Base-by-base conservation (phyloP, 768 basidiomycete species). In the Rhizopogon roseolus region DNA sequence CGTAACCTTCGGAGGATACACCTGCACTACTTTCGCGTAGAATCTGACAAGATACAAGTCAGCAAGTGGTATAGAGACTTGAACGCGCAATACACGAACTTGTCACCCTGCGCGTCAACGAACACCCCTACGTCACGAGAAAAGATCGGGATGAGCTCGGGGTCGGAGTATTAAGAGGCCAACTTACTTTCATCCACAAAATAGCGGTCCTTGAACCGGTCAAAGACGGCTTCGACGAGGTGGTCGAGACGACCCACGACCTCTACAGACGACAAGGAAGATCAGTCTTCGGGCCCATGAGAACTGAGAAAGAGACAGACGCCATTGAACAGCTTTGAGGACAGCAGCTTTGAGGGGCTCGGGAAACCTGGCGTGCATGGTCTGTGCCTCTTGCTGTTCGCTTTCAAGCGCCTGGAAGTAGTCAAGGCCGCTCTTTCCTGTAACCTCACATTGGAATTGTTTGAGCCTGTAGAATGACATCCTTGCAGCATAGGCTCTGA, bases 361-460 rank as follows among this genome's bases (percentile, higher is more conserved):
- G 14, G 96, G 92, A 72, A 99, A 98, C 63, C 92, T 81, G 41
- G 88, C 81, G 67, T 98, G 93, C 70, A 98, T 80, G 28, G 88
- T 90, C 53, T 86, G 80, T 32, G 90, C 90, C 73, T 98, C 97
- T 61, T 86, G 84, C 55, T 81, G 84, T 71, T 99, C 97, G 54
- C 91, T 94, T 62, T 92, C 86, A 42, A 95, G 77, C 22, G 97
- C 97, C 64, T 93, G 85, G 70, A 95, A 97, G 73, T 93, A 99
- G 75, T 92, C 89, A 51, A 98, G 80, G 52, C 87, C 86, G 60
- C 90, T 88, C 75, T 93, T 96, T 71, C 95, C 93, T 34, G 92
- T 93, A 64, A 95, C 92, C 75, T 98, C 96, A 68, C 96, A 98
- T 66, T 96, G 93, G 72, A 98, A 98, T 65, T 94, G 88, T 65